Evolutionary conservation across 306 rosid species (phyloP).

Genomic region (Rosa multiflora): DNA sequence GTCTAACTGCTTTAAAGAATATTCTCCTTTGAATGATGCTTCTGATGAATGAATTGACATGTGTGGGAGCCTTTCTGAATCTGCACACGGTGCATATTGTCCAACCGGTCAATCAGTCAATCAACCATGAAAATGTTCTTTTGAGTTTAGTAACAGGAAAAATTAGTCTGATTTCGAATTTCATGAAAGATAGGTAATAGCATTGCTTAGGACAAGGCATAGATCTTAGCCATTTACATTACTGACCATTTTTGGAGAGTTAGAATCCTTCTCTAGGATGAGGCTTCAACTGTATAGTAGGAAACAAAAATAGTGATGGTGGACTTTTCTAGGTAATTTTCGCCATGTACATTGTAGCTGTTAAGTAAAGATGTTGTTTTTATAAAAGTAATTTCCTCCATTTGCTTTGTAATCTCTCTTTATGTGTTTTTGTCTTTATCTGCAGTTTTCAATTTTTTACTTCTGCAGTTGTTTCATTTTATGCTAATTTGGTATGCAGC

Average conservation of each 20-base stretch:
- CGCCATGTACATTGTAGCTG: constrained; percentile 5
- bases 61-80: background rate
- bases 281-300: constrained; percentile 25
- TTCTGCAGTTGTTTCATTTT: background rate
- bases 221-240: constrained; percentile 13
- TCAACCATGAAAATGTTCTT: constrained; percentile 11
- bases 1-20: constrained; percentile 13
- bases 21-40: constrained; percentile 26
- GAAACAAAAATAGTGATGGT: background rate
- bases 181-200: background rate
- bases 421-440: background rate
- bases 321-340: background rate
- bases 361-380: background rate
- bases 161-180: constrained; percentile 6
- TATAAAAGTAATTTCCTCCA: background rate
- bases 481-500: constrained; percentile 48
- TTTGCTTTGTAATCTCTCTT: background rate
- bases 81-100: constrained; percentile 11
- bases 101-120: constrained; percentile 5
- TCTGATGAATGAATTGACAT: constrained; percentile 16
- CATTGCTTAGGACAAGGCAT: background rate
- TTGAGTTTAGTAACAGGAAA: constrained; percentile 11
- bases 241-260: constrained; percentile 25
- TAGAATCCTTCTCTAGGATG: constrained; percentile 4
- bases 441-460: background rate